Conservation (phyloP, 805 yeast species). For the Naumovozyma castellii region DNA sequence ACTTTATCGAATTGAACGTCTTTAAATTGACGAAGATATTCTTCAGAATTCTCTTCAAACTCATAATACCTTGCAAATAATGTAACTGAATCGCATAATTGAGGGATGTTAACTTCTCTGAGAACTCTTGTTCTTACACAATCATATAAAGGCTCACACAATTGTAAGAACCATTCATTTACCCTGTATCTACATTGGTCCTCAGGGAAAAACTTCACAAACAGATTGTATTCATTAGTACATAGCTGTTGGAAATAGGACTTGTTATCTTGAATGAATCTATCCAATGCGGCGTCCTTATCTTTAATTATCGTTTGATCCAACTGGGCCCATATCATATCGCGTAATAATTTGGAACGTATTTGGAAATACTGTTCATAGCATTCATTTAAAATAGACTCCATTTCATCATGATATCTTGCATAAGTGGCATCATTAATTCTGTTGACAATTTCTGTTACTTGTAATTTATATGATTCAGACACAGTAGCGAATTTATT, state of each 20-base stretch:
- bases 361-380: conserved; percentile 51
- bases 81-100: conserved; percentile 66
- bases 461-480: conserved; percentile 31
- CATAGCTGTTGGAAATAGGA: conserved; percentile 51
- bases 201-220: conserved; percentile 42
- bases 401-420: conserved; percentile 53
- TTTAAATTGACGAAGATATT: conserved; percentile 23
- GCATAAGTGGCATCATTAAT: conserved; percentile 27
- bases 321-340: conserved; percentile 34
- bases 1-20: conserved; percentile 44
- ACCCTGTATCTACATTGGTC: conserved; percentile 32
- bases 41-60: conserved; percentile 41
- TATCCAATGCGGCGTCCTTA: conserved; percentile 35
- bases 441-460: conserved; percentile 32
- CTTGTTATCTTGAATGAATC: conserved; percentile 52
- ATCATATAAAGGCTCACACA: conserved; percentile 75
- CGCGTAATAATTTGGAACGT: conserved; percentile 41
- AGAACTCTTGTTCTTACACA: conserved; percentile 54
- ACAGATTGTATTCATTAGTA: conserved; percentile 52
- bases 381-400: conserved; percentile 44
- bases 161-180: conserved; percentile 48
- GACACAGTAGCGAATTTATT: conserved; percentile 48
- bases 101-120: conserved; percentile 57
- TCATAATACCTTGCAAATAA: conserved; percentile 60
- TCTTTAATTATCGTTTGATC: conserved; percentile 19